Conservation (phyloP, 139 green algal species). For the Chlorella sorokiniana region DNA sequence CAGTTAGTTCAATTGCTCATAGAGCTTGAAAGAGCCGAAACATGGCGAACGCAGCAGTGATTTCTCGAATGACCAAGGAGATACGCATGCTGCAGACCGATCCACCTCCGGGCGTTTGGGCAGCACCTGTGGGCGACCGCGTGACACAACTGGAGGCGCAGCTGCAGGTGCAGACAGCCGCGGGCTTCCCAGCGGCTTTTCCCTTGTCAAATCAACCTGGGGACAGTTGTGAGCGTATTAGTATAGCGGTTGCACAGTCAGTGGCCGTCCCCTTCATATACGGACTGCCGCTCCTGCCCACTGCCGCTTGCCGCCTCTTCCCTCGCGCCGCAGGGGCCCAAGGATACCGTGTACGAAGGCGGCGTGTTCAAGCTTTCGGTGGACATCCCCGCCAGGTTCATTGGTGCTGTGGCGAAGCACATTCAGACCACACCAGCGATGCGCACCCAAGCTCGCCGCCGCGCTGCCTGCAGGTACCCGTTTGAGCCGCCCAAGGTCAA, state of each 20-base stretch:
- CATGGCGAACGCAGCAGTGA: not conserved
- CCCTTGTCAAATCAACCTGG: not conserved
- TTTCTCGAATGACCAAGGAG: slow-evolving; percentile 45
- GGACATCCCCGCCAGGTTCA: slow-evolving; percentile 56
- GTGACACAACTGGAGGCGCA: slow-evolving; percentile 47
- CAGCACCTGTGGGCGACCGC: slow-evolving; percentile 37
- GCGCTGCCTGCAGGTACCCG: slow-evolving; percentile 51
- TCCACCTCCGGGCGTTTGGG: slow-evolving; percentile 52
- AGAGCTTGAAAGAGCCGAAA: no score
- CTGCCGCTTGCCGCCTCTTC: not conserved
- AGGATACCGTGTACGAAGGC: slow-evolving; percentile 56
- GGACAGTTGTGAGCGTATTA: not conserved
- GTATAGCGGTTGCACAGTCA: not conserved
- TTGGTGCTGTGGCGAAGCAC: not conserved
- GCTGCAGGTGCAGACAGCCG: slow-evolving; percentile 10
- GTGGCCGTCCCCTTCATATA: not conserved
- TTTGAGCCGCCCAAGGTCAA: slow-evolving; percentile 68
- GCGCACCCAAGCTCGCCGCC: not conserved
- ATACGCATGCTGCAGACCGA: slow-evolving; percentile 45
- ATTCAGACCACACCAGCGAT: not conserved
- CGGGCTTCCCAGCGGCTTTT: not conserved
- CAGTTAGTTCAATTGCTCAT: not conserved
- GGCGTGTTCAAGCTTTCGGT: slow-evolving; percentile 58
- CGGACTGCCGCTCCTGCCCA: not conserved
- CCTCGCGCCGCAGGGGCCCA: slow-evolving; percentile 36